Evolutionary conservation across 306 rosid species (phyloP), one percentile per base, ranked within the genome.

Genomic region (Heteromeles arbutifolia): DNA sequence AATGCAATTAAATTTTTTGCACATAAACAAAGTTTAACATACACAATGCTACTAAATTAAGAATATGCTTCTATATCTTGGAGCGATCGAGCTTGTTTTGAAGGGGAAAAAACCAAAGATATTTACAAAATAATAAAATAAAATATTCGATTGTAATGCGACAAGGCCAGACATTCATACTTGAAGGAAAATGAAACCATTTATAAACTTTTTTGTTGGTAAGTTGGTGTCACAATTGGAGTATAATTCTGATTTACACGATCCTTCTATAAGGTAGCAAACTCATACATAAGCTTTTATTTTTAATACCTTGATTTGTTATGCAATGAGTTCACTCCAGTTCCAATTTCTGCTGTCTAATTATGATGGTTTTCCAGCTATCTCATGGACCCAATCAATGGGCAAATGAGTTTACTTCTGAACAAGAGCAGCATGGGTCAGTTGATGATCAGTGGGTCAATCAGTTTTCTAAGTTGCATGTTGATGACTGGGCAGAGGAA

Each of bases 401-500:
- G 99, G 98, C 54, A 73, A 91, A 85, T 85, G 98, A 96, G 86
- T 96, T 82, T 90, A 63, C 92, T 77, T 74, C 79, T 56, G 80
- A 81, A 74, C 71, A 76, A 75, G 83, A 72, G 75, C 84, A 78
- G 73, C 87, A 80, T 59, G 80, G 67, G 31, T 56, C 90, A 58
- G 86, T 71, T 73, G 88, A 92, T 84, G 93, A 90, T 83, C 90
- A 90, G 84, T 96, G 99, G 99, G 90, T 90, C 56, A 78, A 88
- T 81, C 97, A 96, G 70, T 96, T 96, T 83, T 92, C 99, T 69
- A 96, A 92, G 81, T 83, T 96, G 89, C 84, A 89, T 50, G 86
- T 96, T 11, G 69, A 89, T 74, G 98, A 90, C 76, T 96, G 99
- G 99, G 99, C 78, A 12, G 99, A 96, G 29, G 98, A 96, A 79